Base-by-base conservation (phyloP, 129 eudicot genomes). In the Centaurea solstitialis region DNA sequence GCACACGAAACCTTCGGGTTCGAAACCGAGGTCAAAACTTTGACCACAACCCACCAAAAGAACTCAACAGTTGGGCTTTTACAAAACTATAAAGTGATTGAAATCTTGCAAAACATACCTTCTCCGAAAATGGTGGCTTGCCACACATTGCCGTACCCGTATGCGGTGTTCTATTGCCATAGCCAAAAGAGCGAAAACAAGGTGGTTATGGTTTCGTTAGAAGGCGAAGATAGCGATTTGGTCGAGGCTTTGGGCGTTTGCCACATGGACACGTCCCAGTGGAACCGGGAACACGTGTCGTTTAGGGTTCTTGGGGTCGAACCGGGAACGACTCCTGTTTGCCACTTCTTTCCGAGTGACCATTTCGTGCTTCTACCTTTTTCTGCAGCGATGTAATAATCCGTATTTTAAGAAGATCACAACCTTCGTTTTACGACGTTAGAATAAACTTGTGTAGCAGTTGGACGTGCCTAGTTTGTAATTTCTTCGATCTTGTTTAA, bases 111-210 rank as follows among this genome's bases (percentile, higher is more conserved):
- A 79, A 88, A 89, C 80, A 81, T 85, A 41, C 73, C 76, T 28
- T 88, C 94, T 15, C 90, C 92, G 0, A 93, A 86, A 38, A 12
- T 86, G 85, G 94, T 93, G 70, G 91, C 96, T 23, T 93, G 98
- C 76, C 98, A 93, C 77, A 86, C 94, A 7, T 78, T 91, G 96
- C 98, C 98, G 78, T 93, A 93, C 78, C 86, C 98, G 78, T 93
- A 91, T 70, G 84, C 92, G 4, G 85, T 93, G 73, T 89, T 87
- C 74, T 91, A 89, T 66, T 93, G 98, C 75, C 98, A 93, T 81
- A 81, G 84, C 76, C 93, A 90, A 82, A 77, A 80, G 67, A 87
- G 92, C 35, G 85, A 87, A 38, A 93, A 83, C 86, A 89, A 79
- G 67, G 90, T 91, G 17, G 85, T 86, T 38, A 87, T 75, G 86